These are phyloP conservation scores for Boletus speciosus DNA, from an alignment of 768 basidiomycete genomes.

Conservation along the genomic window DNA sequence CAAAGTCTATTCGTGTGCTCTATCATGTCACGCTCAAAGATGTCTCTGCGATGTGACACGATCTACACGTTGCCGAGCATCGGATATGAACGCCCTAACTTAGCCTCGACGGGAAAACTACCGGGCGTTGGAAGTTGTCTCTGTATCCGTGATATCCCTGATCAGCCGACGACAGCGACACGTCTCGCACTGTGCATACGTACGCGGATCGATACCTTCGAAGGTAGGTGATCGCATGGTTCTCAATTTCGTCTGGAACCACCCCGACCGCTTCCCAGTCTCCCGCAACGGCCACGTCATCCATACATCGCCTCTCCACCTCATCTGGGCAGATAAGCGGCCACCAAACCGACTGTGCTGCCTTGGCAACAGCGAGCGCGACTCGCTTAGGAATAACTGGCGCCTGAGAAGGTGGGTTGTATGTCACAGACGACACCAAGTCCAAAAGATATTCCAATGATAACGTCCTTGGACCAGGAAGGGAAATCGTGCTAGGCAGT, in stretches of 20 bases:
- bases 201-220: conserved; percentile 87
- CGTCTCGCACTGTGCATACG: conserved; percentile 35
- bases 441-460: conserved; percentile 79
- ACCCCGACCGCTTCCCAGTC: conserved; percentile 86
- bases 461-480: conserved; percentile 87
- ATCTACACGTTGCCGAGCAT: conserved; percentile 25
- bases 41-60: conserved; percentile 18
- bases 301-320: conserved; percentile 80
- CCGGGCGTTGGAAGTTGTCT: conserved; percentile 66
- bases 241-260: conserved; percentile 79
- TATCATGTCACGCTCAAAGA: conserved; percentile 13
- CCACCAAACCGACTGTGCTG: conserved; percentile 81
- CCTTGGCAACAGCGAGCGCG: conserved; percentile 59
- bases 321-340: conserved; percentile 89
- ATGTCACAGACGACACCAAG: conserved; percentile 77
- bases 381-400: conserved; percentile 74
- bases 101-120: conserved; percentile 57
- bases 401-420: conserved; percentile 65
- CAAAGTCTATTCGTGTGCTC: conserved; percentile 24
- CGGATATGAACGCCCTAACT: conserved; percentile 31
- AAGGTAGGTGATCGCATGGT: conserved; percentile 85
- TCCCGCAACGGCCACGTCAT: conserved; percentile 70
- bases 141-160: conserved; percentile 27
- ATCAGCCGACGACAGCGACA: conserved; percentile 13
- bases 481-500: conserved; percentile 63